A percentile compares a stretch with the other conserved stretches of the same genome.
These are phyloP conservation scores for Pythium vanterpoolii DNA, from an alignment of 352 stramenopile species.

Conservation along the genomic window DNA sequence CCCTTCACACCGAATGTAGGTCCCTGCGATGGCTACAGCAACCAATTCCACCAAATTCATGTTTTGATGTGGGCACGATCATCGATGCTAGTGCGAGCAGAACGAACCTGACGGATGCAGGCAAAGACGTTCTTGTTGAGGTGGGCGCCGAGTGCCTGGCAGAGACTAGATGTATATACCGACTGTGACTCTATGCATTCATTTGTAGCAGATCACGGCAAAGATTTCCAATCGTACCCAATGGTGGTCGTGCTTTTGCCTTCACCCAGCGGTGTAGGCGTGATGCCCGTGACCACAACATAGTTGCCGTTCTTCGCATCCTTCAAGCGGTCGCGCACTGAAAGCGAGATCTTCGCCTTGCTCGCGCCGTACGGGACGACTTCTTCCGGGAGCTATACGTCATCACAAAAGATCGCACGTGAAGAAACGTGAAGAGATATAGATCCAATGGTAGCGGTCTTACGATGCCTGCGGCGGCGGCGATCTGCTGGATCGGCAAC, in stretches of 20 bases:
- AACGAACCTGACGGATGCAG: constrained; percentile 93
- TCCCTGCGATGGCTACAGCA: constrained; percentile 90
- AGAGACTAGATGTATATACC: constrained; percentile 90
- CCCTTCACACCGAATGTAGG: constrained; percentile 99
- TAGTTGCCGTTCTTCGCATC: constrained; percentile 94
- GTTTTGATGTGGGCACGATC: no score
- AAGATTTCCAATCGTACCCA: constrained; percentile 48
- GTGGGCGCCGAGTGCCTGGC: constrained; percentile 92
- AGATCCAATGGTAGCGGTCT: neutral
- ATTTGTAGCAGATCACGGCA: constrained; percentile 34
- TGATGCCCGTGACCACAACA: constrained; percentile 97
- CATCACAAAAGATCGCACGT: constrained; percentile 12
- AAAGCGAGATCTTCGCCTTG: constrained; percentile 93
- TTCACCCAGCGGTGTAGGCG: constrained; percentile 96
- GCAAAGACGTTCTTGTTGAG: constrained; percentile 94
- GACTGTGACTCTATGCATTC: neutral
- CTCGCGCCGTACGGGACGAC: constrained; percentile 86
- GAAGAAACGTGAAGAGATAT: neutral
- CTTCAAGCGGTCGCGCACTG: constrained; percentile 86
- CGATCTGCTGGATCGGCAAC: constrained; percentile 65
- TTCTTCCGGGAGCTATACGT: constrained; percentile 65
- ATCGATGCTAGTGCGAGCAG: no score
- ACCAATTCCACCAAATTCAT: no score
- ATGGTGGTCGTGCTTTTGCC: constrained; percentile 99
- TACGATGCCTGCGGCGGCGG: constrained; percentile 63